A percentile compares a stretch with the other conserved stretches of the same genome.
phyloP scores from a whole-genome alignment of 164 flowering plant species.

The Aristolochia contorta region DNA sequence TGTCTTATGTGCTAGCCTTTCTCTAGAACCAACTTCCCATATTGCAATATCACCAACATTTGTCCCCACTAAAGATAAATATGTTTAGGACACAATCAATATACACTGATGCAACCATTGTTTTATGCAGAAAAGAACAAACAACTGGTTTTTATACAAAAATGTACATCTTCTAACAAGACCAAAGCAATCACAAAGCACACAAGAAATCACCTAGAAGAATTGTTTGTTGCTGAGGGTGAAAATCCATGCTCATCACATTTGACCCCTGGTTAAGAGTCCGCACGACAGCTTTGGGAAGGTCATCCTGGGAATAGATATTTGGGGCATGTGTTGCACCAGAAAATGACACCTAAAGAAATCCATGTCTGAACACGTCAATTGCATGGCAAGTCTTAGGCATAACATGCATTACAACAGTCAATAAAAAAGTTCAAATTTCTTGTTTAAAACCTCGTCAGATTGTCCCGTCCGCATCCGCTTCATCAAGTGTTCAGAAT shows the following conservation, averaged over 20 bases:
- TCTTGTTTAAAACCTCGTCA: slow-evolving; percentile 43
- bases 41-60: slow-evolving; percentile 60
- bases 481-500: slow-evolving; percentile 66
- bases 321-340: slow-evolving; percentile 46
- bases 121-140: background rate
- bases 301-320: slow-evolving; percentile 61
- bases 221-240: slow-evolving; percentile 62
- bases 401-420: background rate
- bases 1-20: slow-evolving; percentile 33
- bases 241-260: slow-evolving; percentile 86
- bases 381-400: background rate
- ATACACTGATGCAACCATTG: background rate
- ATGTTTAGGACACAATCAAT: background rate
- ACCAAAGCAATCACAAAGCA: background rate
- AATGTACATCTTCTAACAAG: no score
- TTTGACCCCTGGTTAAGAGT: slow-evolving; percentile 53
- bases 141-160: no score
- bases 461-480: slow-evolving; percentile 54
- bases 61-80: slow-evolving; percentile 26
- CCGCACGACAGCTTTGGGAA: slow-evolving; percentile 54
- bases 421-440: background rate
- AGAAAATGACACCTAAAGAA: slow-evolving; percentile 45
- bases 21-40: slow-evolving; percentile 53
- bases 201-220: slow-evolving; percentile 42
- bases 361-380: background rate